Conservation (phyloP, 352 stramenopile genomes). For the Phytopythium mirpurense region DNA sequence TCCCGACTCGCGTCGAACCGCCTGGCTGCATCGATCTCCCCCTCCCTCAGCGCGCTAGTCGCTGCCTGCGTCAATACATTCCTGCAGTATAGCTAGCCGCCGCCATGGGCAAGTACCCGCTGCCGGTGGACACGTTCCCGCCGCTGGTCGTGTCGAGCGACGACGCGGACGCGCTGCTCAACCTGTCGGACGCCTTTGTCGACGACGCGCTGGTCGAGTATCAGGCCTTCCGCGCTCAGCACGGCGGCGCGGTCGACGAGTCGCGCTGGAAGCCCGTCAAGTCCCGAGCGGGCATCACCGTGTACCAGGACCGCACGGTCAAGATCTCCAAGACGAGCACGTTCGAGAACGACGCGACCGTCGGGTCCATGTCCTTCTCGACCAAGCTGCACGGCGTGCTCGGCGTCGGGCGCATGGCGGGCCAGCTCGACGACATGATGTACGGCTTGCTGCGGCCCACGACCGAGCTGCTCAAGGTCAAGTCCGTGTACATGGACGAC, state of each 20-base stretch:
- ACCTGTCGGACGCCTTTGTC: constrained; percentile 22
- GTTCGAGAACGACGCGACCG: constrained; percentile 13
- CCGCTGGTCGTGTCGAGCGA: constrained; percentile 24
- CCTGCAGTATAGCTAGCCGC: no score
- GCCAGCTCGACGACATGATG: constrained; percentile 32
- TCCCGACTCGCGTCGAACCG: no score
- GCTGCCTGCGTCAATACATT: no score
- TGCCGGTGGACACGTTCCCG: constrained; percentile 31
- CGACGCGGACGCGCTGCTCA: constrained; percentile 20
- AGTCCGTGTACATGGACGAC: constrained; percentile 46
- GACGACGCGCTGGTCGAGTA: constrained; percentile 34
- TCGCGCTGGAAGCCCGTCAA: constrained; percentile 38
- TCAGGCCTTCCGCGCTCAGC: constrained; percentile 22
- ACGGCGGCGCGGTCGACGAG: constrained; percentile 22
- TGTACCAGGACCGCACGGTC: constrained; percentile 21
- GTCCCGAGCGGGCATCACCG: constrained; percentile 15
- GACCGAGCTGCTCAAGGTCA: constrained; percentile 26
- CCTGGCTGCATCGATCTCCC: no score
- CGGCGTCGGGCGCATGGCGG: constrained; percentile 19
- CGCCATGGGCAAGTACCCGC: constrained; percentile 17
- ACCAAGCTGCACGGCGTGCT: constrained; percentile 21
- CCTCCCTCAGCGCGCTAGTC: no score
- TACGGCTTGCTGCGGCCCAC: constrained; percentile 26
- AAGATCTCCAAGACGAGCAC: constrained; percentile 12
- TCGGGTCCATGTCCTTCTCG: constrained; percentile 17